Evolutionary conservation across 2,329 filamentous ascomycete genomes (phyloP).

Genomic region (Aureobasidium sp.): DNA sequence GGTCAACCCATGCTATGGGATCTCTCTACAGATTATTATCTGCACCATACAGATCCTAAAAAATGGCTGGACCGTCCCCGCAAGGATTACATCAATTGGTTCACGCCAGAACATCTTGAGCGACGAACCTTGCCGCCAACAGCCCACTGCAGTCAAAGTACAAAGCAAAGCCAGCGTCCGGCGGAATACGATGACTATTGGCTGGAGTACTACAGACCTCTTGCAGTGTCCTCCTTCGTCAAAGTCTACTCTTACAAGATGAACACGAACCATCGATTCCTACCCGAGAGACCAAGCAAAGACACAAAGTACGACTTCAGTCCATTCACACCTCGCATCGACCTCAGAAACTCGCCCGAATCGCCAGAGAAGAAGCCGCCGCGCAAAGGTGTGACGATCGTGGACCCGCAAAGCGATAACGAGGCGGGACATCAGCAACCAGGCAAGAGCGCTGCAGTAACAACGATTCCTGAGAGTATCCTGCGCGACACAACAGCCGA

Average conservation of each 20-base stretch:
- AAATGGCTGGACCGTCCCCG: constrained; percentile 57
- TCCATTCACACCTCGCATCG: constrained; percentile 67
- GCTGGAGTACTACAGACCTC: constrained; percentile 91
- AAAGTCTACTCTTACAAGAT: constrained; percentile 92
- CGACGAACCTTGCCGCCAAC: constrained; percentile 49
- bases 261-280: constrained; percentile 79
- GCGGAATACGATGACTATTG: constrained; percentile 78
- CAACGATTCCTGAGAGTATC: constrained; percentile 7
- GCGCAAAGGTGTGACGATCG: constrained; percentile 61
- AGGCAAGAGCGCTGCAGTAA: not conserved
- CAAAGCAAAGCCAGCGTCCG: not conserved
- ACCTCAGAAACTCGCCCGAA: constrained; percentile 26
- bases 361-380: constrained; percentile 51
- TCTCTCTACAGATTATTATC: constrained; percentile 85
- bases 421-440: not conserved
- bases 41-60: constrained; percentile 81
- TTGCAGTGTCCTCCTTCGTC: constrained; percentile 76
- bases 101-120: constrained; percentile 62
- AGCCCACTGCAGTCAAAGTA: constrained; percentile 22
- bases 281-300: constrained; percentile 55
- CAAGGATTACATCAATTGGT: constrained; percentile 80
- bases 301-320: constrained; percentile 74
- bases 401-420: constrained; percentile 47
- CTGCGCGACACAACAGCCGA: constrained; percentile 9
- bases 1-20: constrained; percentile 97